These are phyloP conservation scores for Rhizopus sp. DNA, from an alignment of 371 early-diverging fungal genomes.

Conservation along the genomic window DNA sequence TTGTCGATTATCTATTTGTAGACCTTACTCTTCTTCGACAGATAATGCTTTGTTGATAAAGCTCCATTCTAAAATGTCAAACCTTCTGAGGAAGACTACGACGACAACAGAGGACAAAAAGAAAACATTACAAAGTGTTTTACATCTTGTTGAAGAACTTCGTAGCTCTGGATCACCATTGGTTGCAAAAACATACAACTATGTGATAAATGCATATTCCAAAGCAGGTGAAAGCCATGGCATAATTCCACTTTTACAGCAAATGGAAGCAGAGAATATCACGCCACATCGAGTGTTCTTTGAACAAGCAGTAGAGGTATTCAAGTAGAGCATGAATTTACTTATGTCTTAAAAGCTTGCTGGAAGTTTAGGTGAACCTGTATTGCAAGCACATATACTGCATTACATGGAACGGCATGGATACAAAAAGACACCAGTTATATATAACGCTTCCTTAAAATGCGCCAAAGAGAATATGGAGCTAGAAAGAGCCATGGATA, in stretches of 20 bases:
- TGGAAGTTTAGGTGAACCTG: constrained; percentile 21
- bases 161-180: constrained; percentile 11
- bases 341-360: constrained; percentile 21
- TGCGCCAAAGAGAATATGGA: constrained; percentile 43
- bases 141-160: constrained; percentile 20
- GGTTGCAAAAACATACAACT: constrained; percentile 24
- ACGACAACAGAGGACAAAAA: too few species aligned
- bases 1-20: too few species aligned
- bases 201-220: constrained; percentile 31
- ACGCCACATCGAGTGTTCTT: constrained; percentile 17
- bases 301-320: constrained; percentile 36
- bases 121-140: constrained; percentile 5
- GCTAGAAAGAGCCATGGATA: constrained; percentile 42
- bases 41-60: too few species aligned
- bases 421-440: constrained; percentile 14
- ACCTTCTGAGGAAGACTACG: too few species aligned
- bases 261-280: constrained; percentile 24
- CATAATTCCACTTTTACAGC: constrained; percentile 18
- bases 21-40: too few species aligned
- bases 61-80: too few species aligned
- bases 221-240: constrained; percentile 13
- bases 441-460: constrained; percentile 24
- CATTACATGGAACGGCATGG: constrained; percentile 28
- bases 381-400: constrained; percentile 26
- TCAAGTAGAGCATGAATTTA: background rate